Evolutionary conservation across 1,284 basidiomycete genomes (phyloP), one percentile per base, ranked within the genome.

Genomic region (Malassezia furfur): DNA sequence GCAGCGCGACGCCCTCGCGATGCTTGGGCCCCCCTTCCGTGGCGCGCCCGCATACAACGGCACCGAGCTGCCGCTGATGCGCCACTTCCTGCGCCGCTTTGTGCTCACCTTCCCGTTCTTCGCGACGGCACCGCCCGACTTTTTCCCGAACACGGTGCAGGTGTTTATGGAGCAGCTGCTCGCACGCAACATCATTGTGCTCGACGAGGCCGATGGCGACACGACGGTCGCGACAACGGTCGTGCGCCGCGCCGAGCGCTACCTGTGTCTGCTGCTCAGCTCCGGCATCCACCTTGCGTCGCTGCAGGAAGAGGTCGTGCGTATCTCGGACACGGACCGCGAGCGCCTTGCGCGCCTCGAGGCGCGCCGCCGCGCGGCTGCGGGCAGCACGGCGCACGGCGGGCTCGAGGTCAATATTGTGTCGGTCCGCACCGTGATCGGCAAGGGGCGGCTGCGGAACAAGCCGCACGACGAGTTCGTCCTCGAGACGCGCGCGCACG

Each of bases 401-500:
- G 8, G 11, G 5, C 67, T 74, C 45, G 65, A 36, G 21, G 64
- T 74, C 50, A 69, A 74, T 28, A 65, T 74, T 39, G 64, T 69
- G 25, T 61, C 62, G 6, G 70, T 74, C 3, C 63, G 72, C 39
- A 70, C 53, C 9, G 59, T 67, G 11, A 37, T 59, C 25, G 61
- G 49, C 5, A 70, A 67, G 49, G 68, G 68, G 5, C 52, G 65
- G 5, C 41, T 74, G 15, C 63, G 70, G 25, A 67, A 49, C 44
- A 57, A 62, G 17, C 46, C 55, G 4, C 70, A 72, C 45, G 67
- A 71, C 45, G 93, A 96, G 79, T 98, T 98, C 74, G 84, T 98
- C 66, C 84, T 98, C 35, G 83, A 88, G 30, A 98, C 93, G 0
- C 81, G 85, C 12, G 79, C 79, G 1, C 90, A 94, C 63, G 19